Base-by-base conservation (phyloP, 345 rosid genomes). In the Arabidopsis suecica region DNA sequence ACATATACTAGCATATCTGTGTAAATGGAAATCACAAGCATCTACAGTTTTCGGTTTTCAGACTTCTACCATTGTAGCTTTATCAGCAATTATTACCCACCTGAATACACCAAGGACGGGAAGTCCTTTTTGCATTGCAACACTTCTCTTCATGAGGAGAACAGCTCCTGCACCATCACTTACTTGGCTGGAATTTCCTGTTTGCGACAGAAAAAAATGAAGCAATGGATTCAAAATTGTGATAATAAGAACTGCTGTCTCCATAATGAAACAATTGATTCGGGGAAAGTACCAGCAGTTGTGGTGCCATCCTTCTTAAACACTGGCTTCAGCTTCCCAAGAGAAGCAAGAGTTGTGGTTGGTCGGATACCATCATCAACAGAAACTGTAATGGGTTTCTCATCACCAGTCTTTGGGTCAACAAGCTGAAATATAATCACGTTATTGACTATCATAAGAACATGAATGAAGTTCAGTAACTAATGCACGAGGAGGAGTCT, bases 131-230 rank as follows among this genome's bases (percentile, higher is more conserved):
- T 36, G 74, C 80, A 82, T 80, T 13, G 99, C 99, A 69, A 93
- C 78, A 76, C 94, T 88, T 82, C 98, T 93, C 86, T 83, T 93
- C 99, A 96, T 96, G 44, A 93, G 97, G 73, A 96, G 88, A 50
- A 93, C 98, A 38, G 99, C 99, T 54, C 94, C 99, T 50, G 99
- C 97, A 65, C 99, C 99, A 79, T 95, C 99, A 84, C 80, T 90
- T 37, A 93, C 88, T 85, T 96, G 99, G 81, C 98, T 96, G 74
- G 99, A 89, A 85, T 93, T 96, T 68, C 99, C 99, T 93, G 74
- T 72, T 77, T 41, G 20, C 34, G 40, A 60, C 18, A 9, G 36
- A 51, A 66, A 10, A 20, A 72, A 40, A 33, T 14, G 42, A 34
- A 51, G 42, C 63, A 66, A 60, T 6, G 6, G 37, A 58, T n/a